phyloP scores from a whole-genome alignment of 2,329 filamentous ascomycete genomes.

The Colletotrichum australisinense region DNA sequence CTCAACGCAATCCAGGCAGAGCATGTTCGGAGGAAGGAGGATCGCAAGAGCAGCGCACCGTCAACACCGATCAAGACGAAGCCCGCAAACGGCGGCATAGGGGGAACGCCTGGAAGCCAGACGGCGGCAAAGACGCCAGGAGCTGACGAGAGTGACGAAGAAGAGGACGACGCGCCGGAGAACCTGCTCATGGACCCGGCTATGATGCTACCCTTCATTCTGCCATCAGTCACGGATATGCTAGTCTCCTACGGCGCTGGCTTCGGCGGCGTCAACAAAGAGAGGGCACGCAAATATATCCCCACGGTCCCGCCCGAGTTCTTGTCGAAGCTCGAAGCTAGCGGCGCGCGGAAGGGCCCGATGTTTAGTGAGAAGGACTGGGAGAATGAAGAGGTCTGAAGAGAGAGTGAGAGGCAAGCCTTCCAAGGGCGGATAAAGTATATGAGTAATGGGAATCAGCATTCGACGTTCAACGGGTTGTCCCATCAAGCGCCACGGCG shows the following conservation, averaged over 20 bases:
- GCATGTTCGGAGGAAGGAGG: conserved; percentile 68
- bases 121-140: conserved; percentile 53
- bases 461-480: background rate
- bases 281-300: conserved; percentile 94
- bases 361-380: conserved; percentile 74
- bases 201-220: conserved; percentile 92
- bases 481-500: background rate
- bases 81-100: conserved; percentile 55
- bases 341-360: conserved; percentile 60
- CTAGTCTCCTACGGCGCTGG: conserved; percentile 94
- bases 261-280: conserved; percentile 91
- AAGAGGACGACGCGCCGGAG: conserved; percentile 77
- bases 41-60: conserved; percentile 60
- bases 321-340: conserved; percentile 82
- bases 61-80: conserved; percentile 55
- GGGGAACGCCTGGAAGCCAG: conserved; percentile 54
- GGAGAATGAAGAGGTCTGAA: conserved; percentile 72
- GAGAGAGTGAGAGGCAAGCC: background rate
- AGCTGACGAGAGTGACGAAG: conserved; percentile 54
- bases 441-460: background rate
- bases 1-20: conserved; percentile 84
- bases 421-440: background rate
- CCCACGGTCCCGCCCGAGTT: conserved; percentile 96
- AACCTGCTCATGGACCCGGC: conserved; percentile 88
- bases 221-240: conserved; percentile 98